Conservation (phyloP, 805 yeast genomes). For the Henningerozyma blattae region DNA sequence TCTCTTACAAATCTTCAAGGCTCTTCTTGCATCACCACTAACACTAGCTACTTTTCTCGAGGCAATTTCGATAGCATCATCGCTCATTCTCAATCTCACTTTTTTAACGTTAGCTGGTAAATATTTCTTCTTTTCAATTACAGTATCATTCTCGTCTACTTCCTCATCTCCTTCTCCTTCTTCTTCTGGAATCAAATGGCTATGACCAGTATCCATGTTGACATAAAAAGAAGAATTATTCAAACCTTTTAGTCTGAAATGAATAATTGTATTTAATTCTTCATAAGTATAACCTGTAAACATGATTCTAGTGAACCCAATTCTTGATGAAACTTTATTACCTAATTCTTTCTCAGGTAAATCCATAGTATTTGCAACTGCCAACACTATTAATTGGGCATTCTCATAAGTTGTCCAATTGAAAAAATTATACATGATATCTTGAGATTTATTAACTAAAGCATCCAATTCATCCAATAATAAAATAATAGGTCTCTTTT, state of each 20-base stretch:
- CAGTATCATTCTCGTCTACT: conserved; percentile 6
- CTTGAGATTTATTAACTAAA: conserved; percentile 63
- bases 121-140: neutral
- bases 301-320: conserved; percentile 78
- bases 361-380: conserved; percentile 97
- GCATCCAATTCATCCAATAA: conserved; percentile 91
- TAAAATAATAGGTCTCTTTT: conserved; percentile 45
- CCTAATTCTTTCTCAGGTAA: conserved; percentile 80
- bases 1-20: conserved; percentile 73
- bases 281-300: conserved; percentile 80
- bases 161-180: conserved; percentile 6
- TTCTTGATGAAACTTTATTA: conserved; percentile 81
- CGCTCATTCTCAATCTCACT: conserved; percentile 29
- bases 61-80: conserved; percentile 83
- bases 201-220: conserved; percentile 27
- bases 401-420: conserved; percentile 88
- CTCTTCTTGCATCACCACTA: conserved; percentile 94
- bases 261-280: conserved; percentile 66
- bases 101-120: conserved; percentile 15
- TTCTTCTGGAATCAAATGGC: conserved; percentile 17
- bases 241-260: conserved; percentile 48
- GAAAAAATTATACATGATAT: conserved; percentile 88
- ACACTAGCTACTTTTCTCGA: conserved; percentile 92
- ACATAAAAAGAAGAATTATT: conserved; percentile 26
- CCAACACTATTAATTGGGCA: conserved; percentile 76